Evolutionary conservation across 345 rosid genomes (phyloP), one percentile per base, ranked within the genome.

Genomic region (Capsella bursapastoris): DNA sequence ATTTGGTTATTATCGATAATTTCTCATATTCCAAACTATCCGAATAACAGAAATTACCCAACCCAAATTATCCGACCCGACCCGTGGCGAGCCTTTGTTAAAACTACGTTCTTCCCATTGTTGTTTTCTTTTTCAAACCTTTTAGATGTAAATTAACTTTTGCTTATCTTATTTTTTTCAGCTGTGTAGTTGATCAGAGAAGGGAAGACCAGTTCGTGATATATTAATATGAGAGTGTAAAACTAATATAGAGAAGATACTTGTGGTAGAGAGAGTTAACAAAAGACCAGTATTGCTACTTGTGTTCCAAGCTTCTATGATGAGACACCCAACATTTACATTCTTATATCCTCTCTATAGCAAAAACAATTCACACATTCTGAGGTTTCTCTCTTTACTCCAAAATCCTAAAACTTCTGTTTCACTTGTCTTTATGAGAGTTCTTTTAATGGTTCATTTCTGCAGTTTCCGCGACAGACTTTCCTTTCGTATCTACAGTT

Each of bases 401-500:
- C n/a, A 50, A 49, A 38, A 74, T 3, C 53, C 56, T 72, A 63
- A 62, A 58, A 31, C 16, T 43, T 8, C 5, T 15, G 37, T 34
- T 49, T 5, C 5, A 7, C 25, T 48, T 27, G 10, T 48, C 52
- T 48, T 16, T 45, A 45, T 2, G 9, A 45, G 8, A 44, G 7
- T 64, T 10, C 4, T 49, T 52, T 31, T 31, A 29, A 59, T 67
- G 6, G 38, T 62, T 76, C 70, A 52, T 70, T 58, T 76, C 71
- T 25, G 64, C 50, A 15, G 57, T 53, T 47, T 69, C 80, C 45
- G 25, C 71, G 16, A 77, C 55, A 2, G 71, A 64, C 22, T 70
- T 77, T 49, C 80, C 80, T 70, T 77, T 77, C 1, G 43, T 62
- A 70, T 70, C 75, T 52, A 53, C 64, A 53, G 27, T 34, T 44